phyloP scores from a whole-genome alignment of 2,329 filamentous ascomycete genomes.

The Trichoderma endophyticum region DNA sequence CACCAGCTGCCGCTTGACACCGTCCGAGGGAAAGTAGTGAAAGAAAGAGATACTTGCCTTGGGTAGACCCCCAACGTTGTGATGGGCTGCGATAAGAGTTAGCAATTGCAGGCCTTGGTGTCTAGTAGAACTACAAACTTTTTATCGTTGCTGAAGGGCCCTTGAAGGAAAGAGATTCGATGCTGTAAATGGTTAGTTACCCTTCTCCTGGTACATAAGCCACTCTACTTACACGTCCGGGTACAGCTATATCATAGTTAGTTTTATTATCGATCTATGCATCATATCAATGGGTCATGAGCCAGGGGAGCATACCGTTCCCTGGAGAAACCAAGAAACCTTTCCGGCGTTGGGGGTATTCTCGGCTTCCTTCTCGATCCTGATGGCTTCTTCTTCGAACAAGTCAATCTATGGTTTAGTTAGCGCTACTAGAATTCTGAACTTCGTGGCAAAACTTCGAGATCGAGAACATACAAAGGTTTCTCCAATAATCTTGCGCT shows the following conservation, averaged over 20 bases:
- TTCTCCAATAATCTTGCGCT: constrained; percentile 85
- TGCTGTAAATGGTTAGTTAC: not conserved
- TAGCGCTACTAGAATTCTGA: not conserved
- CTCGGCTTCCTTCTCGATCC: constrained; percentile 68
- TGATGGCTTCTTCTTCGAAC: constrained; percentile 72
- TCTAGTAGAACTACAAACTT: not conserved
- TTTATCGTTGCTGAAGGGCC: constrained; percentile 26
- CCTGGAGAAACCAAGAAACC: constrained; percentile 84
- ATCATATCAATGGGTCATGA: not conserved
- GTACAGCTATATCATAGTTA: not conserved
- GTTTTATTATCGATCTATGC: not conserved
- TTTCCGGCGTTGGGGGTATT: constrained; percentile 66
- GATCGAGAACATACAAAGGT: constrained; percentile 39
- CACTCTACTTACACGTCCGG: not conserved
- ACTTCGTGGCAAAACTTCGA: not conserved
- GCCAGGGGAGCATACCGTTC: constrained; percentile 40
- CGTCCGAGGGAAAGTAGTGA: not conserved
- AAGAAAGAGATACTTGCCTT: not conserved
- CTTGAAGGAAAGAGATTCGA: not conserved
- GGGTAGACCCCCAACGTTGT: constrained; percentile 65
- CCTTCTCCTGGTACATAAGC: not conserved
- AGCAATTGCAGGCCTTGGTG: not conserved
- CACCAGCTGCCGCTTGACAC: not conserved
- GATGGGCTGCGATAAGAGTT: constrained; percentile 28
- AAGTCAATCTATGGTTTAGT: constrained; percentile 47